Conservation (phyloP, 176 grass and related monocot species). For the maize (Zea mays) region DNA sequence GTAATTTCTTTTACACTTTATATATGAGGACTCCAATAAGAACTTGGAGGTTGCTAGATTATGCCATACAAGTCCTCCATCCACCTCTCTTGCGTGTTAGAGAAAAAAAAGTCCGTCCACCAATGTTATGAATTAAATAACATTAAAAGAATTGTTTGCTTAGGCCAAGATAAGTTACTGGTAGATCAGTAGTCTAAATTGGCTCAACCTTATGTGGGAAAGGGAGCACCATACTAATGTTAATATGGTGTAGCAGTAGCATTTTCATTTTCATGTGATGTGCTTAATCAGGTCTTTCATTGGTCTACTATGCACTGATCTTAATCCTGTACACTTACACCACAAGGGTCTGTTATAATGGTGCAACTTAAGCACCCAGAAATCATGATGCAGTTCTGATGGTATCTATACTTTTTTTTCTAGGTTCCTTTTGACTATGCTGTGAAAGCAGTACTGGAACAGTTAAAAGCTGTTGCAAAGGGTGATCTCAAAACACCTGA, state of each 20-base stretch:
- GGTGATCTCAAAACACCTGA: constrained; percentile 73
- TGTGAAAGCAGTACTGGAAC: constrained; percentile 79
- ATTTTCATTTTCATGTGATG: background rate
- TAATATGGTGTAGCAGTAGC: constrained; percentile 21
- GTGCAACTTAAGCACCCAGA: background rate
- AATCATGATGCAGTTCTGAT: constrained; percentile 23
- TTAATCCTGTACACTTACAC: background rate
- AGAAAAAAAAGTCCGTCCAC: background rate
- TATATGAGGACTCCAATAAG: background rate
- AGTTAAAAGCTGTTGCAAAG: constrained; percentile 75
- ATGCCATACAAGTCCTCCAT: background rate
- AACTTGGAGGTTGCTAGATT: background rate
- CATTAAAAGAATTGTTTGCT: background rate
- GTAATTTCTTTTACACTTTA: background rate
- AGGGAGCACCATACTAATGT: background rate
- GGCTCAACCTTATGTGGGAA: background rate
- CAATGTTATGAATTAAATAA: background rate
- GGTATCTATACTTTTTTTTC: background rate
- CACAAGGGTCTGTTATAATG: background rate
- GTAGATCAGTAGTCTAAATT: background rate
- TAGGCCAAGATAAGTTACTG: constrained; percentile 9
- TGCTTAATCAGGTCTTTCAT: background rate
- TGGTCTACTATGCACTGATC: constrained; percentile 24
- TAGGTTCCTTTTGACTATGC: constrained; percentile 93
- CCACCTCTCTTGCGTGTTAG: background rate